Conservation (phyloP, 169 alveolate genomes). For the Fabrea salina region DNA sequence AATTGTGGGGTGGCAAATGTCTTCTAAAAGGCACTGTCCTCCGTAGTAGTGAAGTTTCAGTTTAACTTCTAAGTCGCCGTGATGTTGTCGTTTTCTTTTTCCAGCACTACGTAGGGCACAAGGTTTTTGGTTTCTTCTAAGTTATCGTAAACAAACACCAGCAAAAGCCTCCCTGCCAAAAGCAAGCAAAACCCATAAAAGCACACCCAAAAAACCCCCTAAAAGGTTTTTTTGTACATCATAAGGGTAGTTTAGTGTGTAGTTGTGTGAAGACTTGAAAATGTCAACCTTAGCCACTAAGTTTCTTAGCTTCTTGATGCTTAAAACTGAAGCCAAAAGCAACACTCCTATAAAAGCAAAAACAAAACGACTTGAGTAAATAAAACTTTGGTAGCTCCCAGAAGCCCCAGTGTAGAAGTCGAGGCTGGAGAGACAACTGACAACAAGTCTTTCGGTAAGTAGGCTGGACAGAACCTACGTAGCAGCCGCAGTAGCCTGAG, state of each 20-base stretch:
- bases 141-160: neutral
- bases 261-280: neutral
- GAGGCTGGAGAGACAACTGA: conserved; percentile 12
- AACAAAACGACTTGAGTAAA: neutral
- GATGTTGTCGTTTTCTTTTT: neutral
- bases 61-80: neutral
- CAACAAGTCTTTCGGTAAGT: neutral
- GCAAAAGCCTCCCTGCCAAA: neutral
- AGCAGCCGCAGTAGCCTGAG: neutral
- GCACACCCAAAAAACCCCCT: conserved; percentile 3
- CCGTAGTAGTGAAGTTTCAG: neutral
- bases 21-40: neutral
- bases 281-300: neutral
- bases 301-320: neutral
- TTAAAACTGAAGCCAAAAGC: neutral
- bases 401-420: neutral
- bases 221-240: neutral
- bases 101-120: too few relatives aligned
- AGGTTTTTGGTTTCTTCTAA: too few relatives aligned
- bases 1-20: too few relatives aligned
- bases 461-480: neutral
- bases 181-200: neutral
- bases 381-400: neutral
- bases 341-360: neutral
- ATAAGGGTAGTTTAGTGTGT: neutral